Evolutionary conservation across 2,329 filamentous ascomycete species (phyloP).

Genomic region (Lithohypha guttulata): DNA sequence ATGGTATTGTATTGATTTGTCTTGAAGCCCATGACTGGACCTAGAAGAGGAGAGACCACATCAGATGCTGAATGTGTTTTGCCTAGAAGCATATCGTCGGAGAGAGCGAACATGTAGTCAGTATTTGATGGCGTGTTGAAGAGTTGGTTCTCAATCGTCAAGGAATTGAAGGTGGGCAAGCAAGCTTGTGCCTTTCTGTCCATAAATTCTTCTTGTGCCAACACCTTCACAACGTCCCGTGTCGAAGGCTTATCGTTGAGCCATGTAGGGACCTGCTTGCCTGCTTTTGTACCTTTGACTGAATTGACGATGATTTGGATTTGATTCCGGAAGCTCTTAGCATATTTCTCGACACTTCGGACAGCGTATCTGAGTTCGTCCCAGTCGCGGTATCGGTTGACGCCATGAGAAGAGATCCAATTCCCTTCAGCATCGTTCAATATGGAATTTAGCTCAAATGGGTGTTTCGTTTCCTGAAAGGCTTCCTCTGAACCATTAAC

Average conservation of each 20-base stretch:
- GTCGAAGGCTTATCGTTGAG: slow-evolving; percentile 11
- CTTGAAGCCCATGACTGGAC: slow-evolving; percentile 17
- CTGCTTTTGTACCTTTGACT: slow-evolving; percentile 8
- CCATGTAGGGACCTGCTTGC: slow-evolving; percentile 15
- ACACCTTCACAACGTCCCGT: slow-evolving; percentile 11
- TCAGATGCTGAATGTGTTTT: slow-evolving; percentile 13
- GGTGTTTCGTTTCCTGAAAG: slow-evolving; percentile 13
- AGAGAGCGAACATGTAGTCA: slow-evolving; percentile 15
- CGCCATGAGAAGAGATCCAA: slow-evolving; percentile 15
- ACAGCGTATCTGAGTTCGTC: slow-evolving; percentile 16
- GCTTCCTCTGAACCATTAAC: slow-evolving; percentile 16
- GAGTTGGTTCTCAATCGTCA: slow-evolving; percentile 17
- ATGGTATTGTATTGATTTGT: slow-evolving; percentile 16
- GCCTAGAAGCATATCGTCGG: slow-evolving; percentile 16
- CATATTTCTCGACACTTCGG: slow-evolving; percentile 14
- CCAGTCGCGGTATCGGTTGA: slow-evolving; percentile 17
- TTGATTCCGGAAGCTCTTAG: slow-evolving; percentile 13
- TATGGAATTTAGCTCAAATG: slow-evolving; percentile 12
- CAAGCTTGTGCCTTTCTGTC: slow-evolving; percentile 13
- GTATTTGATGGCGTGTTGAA: slow-evolving; percentile 16
- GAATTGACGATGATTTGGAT: slow-evolving; percentile 18
- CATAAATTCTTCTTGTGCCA: slow-evolving; percentile 17
- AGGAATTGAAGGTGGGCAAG: slow-evolving; percentile 16
- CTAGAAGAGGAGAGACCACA: slow-evolving; percentile 16
- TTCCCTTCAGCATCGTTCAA: slow-evolving; percentile 15